Evolutionary conservation across 495 filamentous ascomycete genomes (phyloP), one percentile per base, ranked within the genome.

Genomic region (Apiosordaria backusii): DNA sequence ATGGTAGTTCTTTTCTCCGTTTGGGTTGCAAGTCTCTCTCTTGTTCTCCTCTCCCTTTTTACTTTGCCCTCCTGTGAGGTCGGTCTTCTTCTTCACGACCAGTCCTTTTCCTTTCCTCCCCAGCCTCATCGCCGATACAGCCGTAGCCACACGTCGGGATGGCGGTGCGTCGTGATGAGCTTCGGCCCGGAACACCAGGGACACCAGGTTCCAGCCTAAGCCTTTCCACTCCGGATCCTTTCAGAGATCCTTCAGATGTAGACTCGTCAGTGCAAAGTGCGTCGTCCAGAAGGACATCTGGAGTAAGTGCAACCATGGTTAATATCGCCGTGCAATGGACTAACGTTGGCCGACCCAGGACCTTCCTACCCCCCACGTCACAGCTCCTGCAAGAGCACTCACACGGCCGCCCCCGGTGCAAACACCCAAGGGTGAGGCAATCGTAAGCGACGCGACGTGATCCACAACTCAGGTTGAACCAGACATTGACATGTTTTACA

Each of bases 201-300:
- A 64, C 67, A 3, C 53, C 67, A 18, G 62, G 55, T 4, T 61
- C 68, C 3, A 27, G 10, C 27, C 53, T 6, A 1, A 55, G 62
- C 35, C 59, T 27, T n/a, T 53, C 23, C 26, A 40, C 57, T 45
- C 58, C 50, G 4, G 73, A 75, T 61, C 73, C 73, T 9, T 75
- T 75, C 62, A 66, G 68, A 29, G 71, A 73, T 50, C 73, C 71
- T 5, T 75, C 71, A 25, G 66, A 70, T 45, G 35, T 45, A 15
- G 50, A 63, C 9, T 71, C 71, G 22, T 71, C 26, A 22, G 59
- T 65, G 3, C 61, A 67, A n/a, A 59, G 21, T 22, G 61, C 53
- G n/a, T 68, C 58, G 3, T 71, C 69, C 19, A 72, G 69, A 22
- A 62, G 66, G 54, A 61, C 69, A 52, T 73, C 68, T 4, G 50